Evolutionary conservation across 2,329 filamentous ascomycete genomes (phyloP).

Genomic region (Helminthosporium solani): DNA sequence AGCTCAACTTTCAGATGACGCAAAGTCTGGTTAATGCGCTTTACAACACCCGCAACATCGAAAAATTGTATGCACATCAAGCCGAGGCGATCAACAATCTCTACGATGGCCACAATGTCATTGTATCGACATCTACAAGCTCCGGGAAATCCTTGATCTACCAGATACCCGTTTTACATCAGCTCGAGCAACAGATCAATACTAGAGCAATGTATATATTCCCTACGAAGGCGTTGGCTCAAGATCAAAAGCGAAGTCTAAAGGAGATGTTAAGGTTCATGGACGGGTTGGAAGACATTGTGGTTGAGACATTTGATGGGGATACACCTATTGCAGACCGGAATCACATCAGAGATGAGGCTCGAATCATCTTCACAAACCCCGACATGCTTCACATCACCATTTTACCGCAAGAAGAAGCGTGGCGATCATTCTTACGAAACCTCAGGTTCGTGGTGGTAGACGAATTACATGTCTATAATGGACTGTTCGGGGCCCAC

Average conservation of each 20-base stretch:
- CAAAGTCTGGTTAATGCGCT: slow-evolving; percentile 93
- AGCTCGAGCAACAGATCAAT: slow-evolving; percentile 73
- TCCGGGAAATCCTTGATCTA: slow-evolving; percentile 99
- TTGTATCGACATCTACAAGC: slow-evolving; percentile 91
- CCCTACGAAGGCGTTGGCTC: slow-evolving; percentile 91
- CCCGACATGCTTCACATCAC: slow-evolving; percentile 97
- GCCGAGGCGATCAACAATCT: slow-evolving; percentile 90
- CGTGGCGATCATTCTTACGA: slow-evolving; percentile 84
- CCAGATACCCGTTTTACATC: slow-evolving; percentile 86
- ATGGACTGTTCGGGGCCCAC: slow-evolving; percentile 90
- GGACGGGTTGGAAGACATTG: slow-evolving; percentile 68
- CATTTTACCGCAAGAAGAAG: slow-evolving; percentile 86
- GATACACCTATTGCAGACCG: slow-evolving; percentile 83
- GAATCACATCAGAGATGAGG: slow-evolving; percentile 80
- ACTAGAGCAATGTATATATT: slow-evolving; percentile 97
- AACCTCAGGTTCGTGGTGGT: slow-evolving; percentile 85
- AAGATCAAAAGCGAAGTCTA: slow-evolving; percentile 88
- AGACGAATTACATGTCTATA: slow-evolving; percentile 92
- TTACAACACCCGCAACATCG: slow-evolving; percentile 88
- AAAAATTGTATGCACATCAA: slow-evolving; percentile 85
- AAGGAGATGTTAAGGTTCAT: slow-evolving; percentile 82
- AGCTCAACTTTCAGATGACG: slow-evolving; percentile 81
- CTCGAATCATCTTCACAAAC: slow-evolving; percentile 93
- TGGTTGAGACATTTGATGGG: slow-evolving; percentile 94
- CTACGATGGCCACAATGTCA: slow-evolving; percentile 78